Conservation (phyloP, 805 yeast species). For the Isabelozyma pseudorhagii region DNA sequence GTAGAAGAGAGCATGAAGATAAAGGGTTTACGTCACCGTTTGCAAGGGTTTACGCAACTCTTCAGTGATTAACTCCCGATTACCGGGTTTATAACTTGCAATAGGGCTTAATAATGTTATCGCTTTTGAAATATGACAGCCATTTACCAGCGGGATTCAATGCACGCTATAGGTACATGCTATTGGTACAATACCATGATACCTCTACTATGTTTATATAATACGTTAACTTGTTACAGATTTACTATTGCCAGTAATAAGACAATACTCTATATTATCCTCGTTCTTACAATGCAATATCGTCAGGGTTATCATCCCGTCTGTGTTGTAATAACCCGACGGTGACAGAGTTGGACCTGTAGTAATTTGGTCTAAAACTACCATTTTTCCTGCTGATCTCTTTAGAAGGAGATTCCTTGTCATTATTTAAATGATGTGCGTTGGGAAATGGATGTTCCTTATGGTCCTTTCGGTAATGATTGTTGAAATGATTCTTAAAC, state of each 20-base stretch:
- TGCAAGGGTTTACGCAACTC: too few species aligned
- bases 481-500: constrained; percentile 30
- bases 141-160: too few species aligned
- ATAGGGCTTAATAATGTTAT: too few species aligned
- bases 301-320: background rate
- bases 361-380: constrained; percentile 22
- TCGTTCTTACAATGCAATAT: background rate
- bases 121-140: too few species aligned
- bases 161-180: background rate
- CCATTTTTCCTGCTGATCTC: constrained; percentile 12
- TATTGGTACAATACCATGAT: background rate
- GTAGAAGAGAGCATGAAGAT: too few species aligned
- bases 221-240: too few species aligned
- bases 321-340: constrained; percentile 35
- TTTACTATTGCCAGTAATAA: too few species aligned
- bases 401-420: constrained; percentile 23
- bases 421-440: constrained; percentile 36
- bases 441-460: constrained; percentile 36
- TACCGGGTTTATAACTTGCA: too few species aligned
- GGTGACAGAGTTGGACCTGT: constrained; percentile 38
- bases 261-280: background rate
- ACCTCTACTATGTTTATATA: too few species aligned
- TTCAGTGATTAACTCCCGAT: too few species aligned
- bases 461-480: constrained; percentile 50
- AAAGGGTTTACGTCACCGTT: too few species aligned